phyloP scores from a whole-genome alignment of 108 stramenopile genomes.

The Cyclotella choctawhatcheeana region DNA sequence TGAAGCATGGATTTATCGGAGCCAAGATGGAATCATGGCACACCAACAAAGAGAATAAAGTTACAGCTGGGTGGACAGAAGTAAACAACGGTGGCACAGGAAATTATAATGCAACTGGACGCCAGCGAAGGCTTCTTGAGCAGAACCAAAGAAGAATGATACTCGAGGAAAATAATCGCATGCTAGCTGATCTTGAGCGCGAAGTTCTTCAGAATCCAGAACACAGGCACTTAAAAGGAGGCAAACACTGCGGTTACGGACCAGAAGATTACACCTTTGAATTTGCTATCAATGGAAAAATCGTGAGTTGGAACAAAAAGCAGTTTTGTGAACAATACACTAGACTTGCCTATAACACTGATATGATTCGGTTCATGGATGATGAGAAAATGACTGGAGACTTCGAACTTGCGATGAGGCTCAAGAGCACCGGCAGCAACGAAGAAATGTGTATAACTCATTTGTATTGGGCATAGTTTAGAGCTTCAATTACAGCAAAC shows the following conservation, averaged over 20 bases:
- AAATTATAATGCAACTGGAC: conserved; percentile 34
- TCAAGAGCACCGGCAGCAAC: conserved; percentile 6
- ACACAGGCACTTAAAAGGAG: conserved; percentile 20
- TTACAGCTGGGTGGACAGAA: conserved; percentile 32
- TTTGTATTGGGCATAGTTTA: conserved; percentile 41
- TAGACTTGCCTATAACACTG: conserved; percentile 38
- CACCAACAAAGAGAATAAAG: neutral
- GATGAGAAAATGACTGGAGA: conserved; percentile 44
- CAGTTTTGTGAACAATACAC: conserved; percentile 46
- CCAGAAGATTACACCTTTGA: conserved; percentile 38
- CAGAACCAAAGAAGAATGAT: conserved; percentile 4
- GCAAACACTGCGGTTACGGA: conserved; percentile 25
- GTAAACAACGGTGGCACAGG: conserved; percentile 48
- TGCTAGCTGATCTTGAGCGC: conserved; percentile 29
- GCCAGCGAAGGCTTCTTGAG: conserved; percentile 26
- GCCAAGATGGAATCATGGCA: conserved; percentile 47
- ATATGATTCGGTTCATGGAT: conserved; percentile 42
- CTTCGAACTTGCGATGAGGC: conserved; percentile 40
- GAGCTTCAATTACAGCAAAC: too few species aligned
- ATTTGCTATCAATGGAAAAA: conserved; percentile 35
- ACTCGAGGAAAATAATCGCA: conserved; percentile 13
- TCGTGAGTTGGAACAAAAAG: conserved; percentile 28
- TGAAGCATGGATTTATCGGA: conserved; percentile 45
- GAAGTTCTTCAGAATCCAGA: conserved; percentile 28
- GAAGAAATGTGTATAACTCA: conserved; percentile 27